phyloP scores from a whole-genome alignment of 768 basidiomycete genomes.

The Gloeostereum incarnatum region DNA sequence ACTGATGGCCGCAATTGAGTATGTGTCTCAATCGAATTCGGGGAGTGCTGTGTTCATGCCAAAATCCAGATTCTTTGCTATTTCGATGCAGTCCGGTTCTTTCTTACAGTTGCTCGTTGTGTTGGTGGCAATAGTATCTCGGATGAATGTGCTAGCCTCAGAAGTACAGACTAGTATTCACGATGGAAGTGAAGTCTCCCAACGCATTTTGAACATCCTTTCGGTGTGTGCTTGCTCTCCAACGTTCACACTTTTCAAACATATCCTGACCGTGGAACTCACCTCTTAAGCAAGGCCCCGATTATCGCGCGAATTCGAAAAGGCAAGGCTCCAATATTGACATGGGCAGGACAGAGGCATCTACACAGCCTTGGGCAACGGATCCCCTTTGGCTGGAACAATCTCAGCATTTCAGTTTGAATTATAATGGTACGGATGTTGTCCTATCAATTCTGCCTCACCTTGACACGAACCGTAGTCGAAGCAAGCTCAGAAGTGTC shows the following conservation, averaged over 20 bases:
- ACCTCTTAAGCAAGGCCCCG: not conserved
- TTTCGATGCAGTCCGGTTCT: constrained; percentile 63
- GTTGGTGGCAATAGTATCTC: constrained; percentile 51
- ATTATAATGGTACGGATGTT: not conserved
- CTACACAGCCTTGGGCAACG: too few relatives aligned
- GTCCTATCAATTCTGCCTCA: not conserved
- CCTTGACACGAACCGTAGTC: not conserved
- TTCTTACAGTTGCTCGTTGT: constrained; percentile 63
- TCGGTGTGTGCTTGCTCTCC: not conserved
- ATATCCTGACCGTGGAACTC: too few relatives aligned
- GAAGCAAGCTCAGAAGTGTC: too few relatives aligned
- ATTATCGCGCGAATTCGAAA: not conserved
- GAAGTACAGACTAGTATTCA: constrained; percentile 33
- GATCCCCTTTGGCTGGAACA: too few relatives aligned
- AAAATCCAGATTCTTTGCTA: constrained; percentile 41
- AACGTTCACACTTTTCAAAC: not conserved
- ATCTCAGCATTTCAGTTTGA: not conserved
- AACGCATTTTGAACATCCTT: constrained; percentile 12
- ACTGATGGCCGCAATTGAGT: constrained; percentile 48
- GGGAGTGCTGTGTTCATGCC: not conserved
- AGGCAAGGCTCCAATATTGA: not conserved
- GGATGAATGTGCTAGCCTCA: constrained; percentile 35
- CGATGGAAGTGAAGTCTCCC: constrained; percentile 15
- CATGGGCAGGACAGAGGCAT: too few relatives aligned
- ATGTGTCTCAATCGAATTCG: constrained; percentile 2